Conservation (phyloP, 2,329 filamentous ascomycete species). For the Alternaria solani region DNA sequence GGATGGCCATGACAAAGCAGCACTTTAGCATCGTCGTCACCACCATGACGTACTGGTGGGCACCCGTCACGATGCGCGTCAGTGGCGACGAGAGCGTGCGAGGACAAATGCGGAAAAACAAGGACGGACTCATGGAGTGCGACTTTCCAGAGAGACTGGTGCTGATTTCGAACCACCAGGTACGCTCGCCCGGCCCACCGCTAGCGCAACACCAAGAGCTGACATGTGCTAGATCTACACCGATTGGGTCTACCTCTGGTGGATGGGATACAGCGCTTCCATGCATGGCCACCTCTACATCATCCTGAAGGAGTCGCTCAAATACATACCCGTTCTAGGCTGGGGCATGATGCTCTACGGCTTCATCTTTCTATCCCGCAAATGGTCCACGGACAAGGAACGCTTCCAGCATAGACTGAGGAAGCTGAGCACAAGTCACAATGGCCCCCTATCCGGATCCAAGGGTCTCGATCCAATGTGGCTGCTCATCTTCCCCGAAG, state of each 20-base stretch:
- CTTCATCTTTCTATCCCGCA: constrained; percentile 93
- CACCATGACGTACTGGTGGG: constrained; percentile 85
- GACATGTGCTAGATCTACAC: constrained; percentile 71
- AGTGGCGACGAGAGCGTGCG: constrained; percentile 82
- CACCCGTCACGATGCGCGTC: constrained; percentile 78
- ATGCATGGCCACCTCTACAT: constrained; percentile 91
- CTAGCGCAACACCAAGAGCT: constrained; percentile 7
- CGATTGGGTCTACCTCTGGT: constrained; percentile 95
- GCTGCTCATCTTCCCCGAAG: constrained; percentile 87
- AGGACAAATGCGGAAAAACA: constrained; percentile 73
- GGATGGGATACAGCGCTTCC: constrained; percentile 79
- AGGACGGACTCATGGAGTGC: constrained; percentile 75
- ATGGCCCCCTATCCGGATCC: constrained; percentile 49
- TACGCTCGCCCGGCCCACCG: constrained; percentile 23
- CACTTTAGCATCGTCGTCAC: constrained; percentile 79
- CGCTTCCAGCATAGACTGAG: constrained; percentile 76
- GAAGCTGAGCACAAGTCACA: constrained; percentile 68
- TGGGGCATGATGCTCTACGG: constrained; percentile 85
- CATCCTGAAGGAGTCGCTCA: constrained; percentile 86
- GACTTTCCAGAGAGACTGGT: constrained; percentile 82
- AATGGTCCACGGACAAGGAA: constrained; percentile 81
- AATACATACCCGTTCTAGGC: constrained; percentile 81
- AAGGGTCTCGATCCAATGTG: constrained; percentile 79
- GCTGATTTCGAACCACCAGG: constrained; percentile 84
- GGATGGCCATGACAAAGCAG: constrained; percentile 86